Base-by-base conservation (phyloP, 1,139 yeast genomes). In the Insectozyma bohioensis region DNA sequence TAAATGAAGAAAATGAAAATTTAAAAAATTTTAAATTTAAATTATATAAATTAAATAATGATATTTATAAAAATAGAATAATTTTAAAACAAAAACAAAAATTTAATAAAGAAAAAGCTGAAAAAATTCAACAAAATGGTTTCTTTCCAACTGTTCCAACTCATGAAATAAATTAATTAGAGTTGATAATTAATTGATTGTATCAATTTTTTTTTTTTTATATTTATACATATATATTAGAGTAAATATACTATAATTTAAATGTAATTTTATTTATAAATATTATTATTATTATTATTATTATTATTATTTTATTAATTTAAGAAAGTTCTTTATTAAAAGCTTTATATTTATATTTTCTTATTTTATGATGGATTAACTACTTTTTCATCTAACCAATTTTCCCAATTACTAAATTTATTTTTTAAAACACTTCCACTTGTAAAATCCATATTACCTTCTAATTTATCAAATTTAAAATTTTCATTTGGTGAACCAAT, bases 331-430 rank as follows among this genome's bases (percentile, higher is more conserved):
- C n/a, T n/a, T n/a, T n/a, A n/a, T n/a, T n/a, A n/a, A n/a, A n/a
- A n/a, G n/a, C n/a, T 15, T 12, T 9, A 23, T 23, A n/a, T n/a
- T n/a, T n/a, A n/a, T n/a, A n/a, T n/a, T n/a, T n/a, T n/a, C n/a
- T n/a, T n/a, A n/a, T 14, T 11, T 21, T 12, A 41, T 25, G 47
- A 51, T 30, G 58, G 61, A 48, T 81, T 81, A 9, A 79, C 83
- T 10, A 79, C 83, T 43, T 74, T 69, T 52, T 81, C 92, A 45
- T 80, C 85, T 28, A 87, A 63, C 95, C 95, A 88, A 45, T 79
- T 70, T 44, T 75, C 77, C 88, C 95, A 84, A 17, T 61, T 58
- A 12, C 66, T 74, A 21, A 72, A 63, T 30, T 80, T 72, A 13
- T 63, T 63, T 47, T 72, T 74, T 49, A 67, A 60, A 2, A 84